Base-by-base conservation (phyloP, 2,329 filamentous ascomycete genomes). In the Trichoderma sp. region DNA sequence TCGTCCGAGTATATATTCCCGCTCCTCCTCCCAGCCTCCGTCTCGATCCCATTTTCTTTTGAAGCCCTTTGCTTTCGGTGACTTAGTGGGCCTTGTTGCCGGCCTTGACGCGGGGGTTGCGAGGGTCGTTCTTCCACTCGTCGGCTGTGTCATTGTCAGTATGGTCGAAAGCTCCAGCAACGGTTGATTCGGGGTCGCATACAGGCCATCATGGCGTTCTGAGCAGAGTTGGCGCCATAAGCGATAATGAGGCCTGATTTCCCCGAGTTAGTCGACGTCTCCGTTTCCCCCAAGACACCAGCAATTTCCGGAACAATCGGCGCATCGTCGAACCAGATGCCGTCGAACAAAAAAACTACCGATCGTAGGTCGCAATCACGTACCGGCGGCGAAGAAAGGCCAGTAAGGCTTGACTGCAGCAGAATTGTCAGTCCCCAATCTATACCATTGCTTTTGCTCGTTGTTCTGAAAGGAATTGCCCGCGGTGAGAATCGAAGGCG, bases 71-170 rank as follows among this genome's bases (percentile, higher is more conserved):
- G 30, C 2, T 56, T 56, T 50, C 21, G 44, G 10, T 56, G 54
- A 60, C 64, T 76, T 83, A 85, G 76, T 85, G 82, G 64, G 73
- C 74, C 54, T 75, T 71, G 66, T 74, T 70, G 66, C 74, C 76
- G 64, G 76, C 71, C 78, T 82, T 84, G 72, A 78, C 79, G 73
- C 83, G 82, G 71, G 88, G 88, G 87, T 97, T 97, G 80, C 93
- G 89, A 71, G 93, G 92, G 82, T 98, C 94, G 85, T 97, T 96
- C 89, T 93, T 96, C 88, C 87, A 97, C 83, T 98, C 92, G 74
- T 91, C 91, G 83, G 88, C 94, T 98, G 73, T 69, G 56, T 28
- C 52, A 66, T 34, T 54, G 70, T 76, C 66, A 76, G 73, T 67
- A 15, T 21, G 39, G 21, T 12, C 54, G 3, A 56, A 3, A n/a